Percentiles rank a stretch among this genome's conserved stretches.
Conservation (phyloP, 2,329 filamentous ascomycete species). For the Nemania abortiva region DNA sequence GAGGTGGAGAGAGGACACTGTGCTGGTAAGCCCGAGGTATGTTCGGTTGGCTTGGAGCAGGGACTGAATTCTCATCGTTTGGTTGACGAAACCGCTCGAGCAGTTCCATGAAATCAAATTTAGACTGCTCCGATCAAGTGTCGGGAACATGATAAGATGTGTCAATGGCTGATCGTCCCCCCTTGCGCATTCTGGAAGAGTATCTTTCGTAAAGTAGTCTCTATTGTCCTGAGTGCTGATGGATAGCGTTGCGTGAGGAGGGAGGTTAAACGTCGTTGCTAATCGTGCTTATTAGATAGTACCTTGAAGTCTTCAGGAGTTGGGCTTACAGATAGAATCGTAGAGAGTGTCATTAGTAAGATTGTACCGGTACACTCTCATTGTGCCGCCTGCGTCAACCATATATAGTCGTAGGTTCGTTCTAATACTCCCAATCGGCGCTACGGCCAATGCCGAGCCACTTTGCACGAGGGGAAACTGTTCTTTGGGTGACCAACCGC, state of each 20-base stretch:
- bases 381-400: neutral
- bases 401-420: slow-evolving; percentile 4
- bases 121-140: neutral
- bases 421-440: neutral
- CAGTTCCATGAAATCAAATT: neutral
- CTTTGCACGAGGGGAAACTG: neutral
- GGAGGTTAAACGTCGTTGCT: neutral
- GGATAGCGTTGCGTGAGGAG: neutral
- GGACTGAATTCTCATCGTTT: neutral
- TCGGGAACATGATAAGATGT: slow-evolving; percentile 6
- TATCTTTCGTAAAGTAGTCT: neutral
- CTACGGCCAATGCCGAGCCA: slow-evolving; percentile 5
- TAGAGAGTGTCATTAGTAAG: neutral
- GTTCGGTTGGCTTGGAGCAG: neutral
- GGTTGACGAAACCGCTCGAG: neutral
- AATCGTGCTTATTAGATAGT: neutral
- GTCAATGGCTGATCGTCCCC: neutral
- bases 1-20: neutral
- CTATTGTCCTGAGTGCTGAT: slow-evolving; percentile 12
- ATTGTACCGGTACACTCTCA: slow-evolving; percentile 1
- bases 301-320: too few relatives aligned
- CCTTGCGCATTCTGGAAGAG: neutral
- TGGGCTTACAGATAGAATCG: neutral
- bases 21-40: neutral
- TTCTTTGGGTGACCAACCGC: neutral